Base-by-base conservation (phyloP, 2,329 filamentous ascomycete species). In the Rachicladosporium sp. region DNA sequence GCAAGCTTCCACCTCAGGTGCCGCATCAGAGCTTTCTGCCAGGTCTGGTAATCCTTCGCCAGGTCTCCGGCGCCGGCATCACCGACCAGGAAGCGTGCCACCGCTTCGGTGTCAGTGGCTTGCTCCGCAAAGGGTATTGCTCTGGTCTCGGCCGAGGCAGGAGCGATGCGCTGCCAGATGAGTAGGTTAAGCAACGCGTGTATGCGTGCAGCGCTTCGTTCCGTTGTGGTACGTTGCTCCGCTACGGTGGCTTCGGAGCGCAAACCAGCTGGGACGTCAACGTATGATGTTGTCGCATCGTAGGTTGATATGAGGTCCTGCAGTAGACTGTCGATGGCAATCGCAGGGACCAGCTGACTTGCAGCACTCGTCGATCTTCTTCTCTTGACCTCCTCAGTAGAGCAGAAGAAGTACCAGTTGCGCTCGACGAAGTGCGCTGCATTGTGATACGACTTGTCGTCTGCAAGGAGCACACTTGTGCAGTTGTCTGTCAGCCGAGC, bases 1-100 rank as follows among this genome's bases (percentile, higher is more conserved):
- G 66, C 63, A 15, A 80, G 46, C 2, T 70, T 73, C 65, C 72
- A 71, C 37, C 76, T 66, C 38, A 80, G 57, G 49, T 72, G 76
- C 41, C 67, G 58, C 56, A 76, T 71, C 4, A 76, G 55, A n/a
- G 46, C 47, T 36, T 56, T 60, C 39, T 53, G 54, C 41, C 46
- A 50, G 6, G 46, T 43, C 33, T 52, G 50, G 33, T 47, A 47
- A 5, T 37, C 36, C 31, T 45, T 32, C 34, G 48, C 38, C 15
- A 46, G 43, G 11, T 39, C 42, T 19, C 33, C 41, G 10, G 33
- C 37, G 15, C 42, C 27, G 8, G 27, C 31, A 6, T 44, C 44
- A 7, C 43, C 44, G 6, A 30, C 41, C 21, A 42, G 31, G 29
- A 29, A 29, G 10, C 35, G 12, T 36, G 23, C 29, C 30, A 42